Percentiles rank a stretch among this genome's conserved stretches.
These are phyloP conservation scores for Skeletonema potamos DNA, from an alignment of 108 stramenopile genomes.

Conservation along the genomic window DNA sequence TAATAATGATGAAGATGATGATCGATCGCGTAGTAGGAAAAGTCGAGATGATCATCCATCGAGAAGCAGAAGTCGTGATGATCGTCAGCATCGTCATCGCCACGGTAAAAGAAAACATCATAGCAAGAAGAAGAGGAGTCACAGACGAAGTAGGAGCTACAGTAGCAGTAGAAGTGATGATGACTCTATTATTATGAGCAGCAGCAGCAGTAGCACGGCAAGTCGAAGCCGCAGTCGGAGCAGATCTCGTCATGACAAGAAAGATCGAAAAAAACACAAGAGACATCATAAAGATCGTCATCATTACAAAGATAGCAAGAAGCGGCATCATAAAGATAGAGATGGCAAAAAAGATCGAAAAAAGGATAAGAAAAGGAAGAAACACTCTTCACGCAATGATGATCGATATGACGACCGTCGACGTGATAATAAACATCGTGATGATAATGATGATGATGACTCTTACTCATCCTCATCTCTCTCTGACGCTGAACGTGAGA, in stretches of 20 bases:
- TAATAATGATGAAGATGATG: neutral
- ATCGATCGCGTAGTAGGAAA: conserved; percentile 12
- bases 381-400: conserved; percentile 22
- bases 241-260: neutral
- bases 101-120: conserved; percentile 20
- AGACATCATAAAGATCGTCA: conserved; percentile 11
- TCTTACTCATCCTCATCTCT: conserved; percentile 40
- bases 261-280: conserved; percentile 18
- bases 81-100: conserved; percentile 8
- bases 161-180: neutral
- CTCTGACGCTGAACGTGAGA: conserved; percentile 42
- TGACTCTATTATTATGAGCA: neutral
- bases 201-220: neutral
- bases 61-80: conserved; percentile 1
- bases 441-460: conserved; percentile 24
- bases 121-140: conserved; percentile 5
- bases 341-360: conserved; percentile 24
- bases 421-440: conserved; percentile 22
- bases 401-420: conserved; percentile 19
- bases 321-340: conserved; percentile 21
- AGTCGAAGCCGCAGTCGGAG: neutral
- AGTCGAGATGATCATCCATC: conserved; percentile 3
- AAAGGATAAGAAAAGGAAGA: conserved; percentile 31
- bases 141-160: conserved; percentile 1
- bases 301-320: conserved; percentile 7